These are phyloP conservation scores for Bifiguratus adelaidae DNA, from an alignment of 192 early-diverging fungal genomes.

Conservation along the genomic window DNA sequence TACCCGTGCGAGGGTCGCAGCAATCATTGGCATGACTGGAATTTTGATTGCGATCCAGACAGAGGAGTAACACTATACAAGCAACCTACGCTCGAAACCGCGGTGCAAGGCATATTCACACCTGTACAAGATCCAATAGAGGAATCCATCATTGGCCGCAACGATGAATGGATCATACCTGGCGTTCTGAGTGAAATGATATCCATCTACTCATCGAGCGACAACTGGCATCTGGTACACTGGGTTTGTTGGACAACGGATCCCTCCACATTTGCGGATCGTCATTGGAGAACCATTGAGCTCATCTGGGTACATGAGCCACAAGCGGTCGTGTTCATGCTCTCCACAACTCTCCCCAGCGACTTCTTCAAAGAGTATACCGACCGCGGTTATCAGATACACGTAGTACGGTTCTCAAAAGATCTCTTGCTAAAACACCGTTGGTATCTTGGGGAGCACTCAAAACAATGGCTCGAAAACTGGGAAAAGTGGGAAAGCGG, in stretches of 20 bases:
- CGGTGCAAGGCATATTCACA: background rate
- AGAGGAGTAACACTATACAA: conserved; percentile 38
- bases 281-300: conserved; percentile 44
- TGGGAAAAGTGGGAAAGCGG: conserved; percentile 44
- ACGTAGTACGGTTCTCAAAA: conserved; percentile 40
- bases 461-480: conserved; percentile 32
- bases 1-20: conserved; percentile 38
- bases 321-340: conserved; percentile 36
- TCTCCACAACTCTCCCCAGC: conserved; percentile 31
- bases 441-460: conserved; percentile 46
- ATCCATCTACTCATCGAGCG: conserved; percentile 39
- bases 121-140: conserved; percentile 6
- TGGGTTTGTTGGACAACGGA: conserved; percentile 50
- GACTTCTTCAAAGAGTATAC: conserved; percentile 41
- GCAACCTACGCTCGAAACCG: conserved; percentile 5
- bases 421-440: conserved; percentile 33
- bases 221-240: conserved; percentile 43
- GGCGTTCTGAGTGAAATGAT: conserved; percentile 31
- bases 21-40: conserved; percentile 43
- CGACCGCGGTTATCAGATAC: conserved; percentile 38
- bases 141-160: conserved; percentile 10
- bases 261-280: conserved; percentile 32
- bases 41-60: conserved; percentile 34
- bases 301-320: conserved; percentile 47
- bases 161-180: conserved; percentile 44